A percentile compares a stretch with the other conserved stretches of the same genome.
phyloP scores from a whole-genome alignment of 2,329 filamentous ascomycete species.

The Botrytis porri region DNA sequence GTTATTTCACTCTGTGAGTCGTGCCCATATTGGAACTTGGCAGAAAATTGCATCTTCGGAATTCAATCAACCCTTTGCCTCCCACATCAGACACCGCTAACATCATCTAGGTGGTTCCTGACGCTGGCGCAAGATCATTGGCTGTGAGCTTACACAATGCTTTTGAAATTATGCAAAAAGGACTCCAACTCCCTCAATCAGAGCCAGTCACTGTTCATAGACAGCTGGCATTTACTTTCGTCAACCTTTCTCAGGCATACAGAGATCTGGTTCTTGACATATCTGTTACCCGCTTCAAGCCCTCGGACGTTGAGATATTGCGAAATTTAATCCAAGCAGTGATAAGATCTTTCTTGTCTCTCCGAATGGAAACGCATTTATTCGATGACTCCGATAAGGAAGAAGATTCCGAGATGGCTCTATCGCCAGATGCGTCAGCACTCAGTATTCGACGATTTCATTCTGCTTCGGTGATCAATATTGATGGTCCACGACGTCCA shows the following conservation, averaged over 20 bases:
- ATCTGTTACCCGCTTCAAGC: slow-evolving; percentile 52
- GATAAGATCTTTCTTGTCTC: slow-evolving; percentile 51
- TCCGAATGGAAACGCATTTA: slow-evolving; percentile 49
- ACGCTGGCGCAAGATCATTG: slow-evolving; percentile 53
- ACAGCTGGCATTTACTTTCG: slow-evolving; percentile 50
- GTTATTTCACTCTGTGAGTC: background rate
- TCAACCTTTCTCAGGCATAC: slow-evolving; percentile 54
- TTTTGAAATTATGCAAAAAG: slow-evolving; percentile 46
- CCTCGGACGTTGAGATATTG: slow-evolving; percentile 48
- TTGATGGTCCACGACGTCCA: slow-evolving; percentile 35
- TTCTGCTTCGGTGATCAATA: slow-evolving; percentile 36
- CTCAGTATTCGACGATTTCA: slow-evolving; percentile 15
- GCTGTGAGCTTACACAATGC: slow-evolving; percentile 48
- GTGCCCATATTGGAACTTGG: background rate
- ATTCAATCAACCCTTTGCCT: background rate
- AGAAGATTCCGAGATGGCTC: slow-evolving; percentile 6
- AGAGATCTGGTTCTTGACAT: slow-evolving; percentile 56
- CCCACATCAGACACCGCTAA: background rate
- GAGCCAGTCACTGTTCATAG: slow-evolving; percentile 42
- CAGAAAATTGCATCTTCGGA: too few relatives aligned
- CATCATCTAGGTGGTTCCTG: slow-evolving; percentile 44
- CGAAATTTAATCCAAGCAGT: slow-evolving; percentile 56
- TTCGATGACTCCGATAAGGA: slow-evolving; percentile 40
- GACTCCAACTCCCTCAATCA: slow-evolving; percentile 41
- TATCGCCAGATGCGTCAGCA: slow-evolving; percentile 1